Base-by-base conservation (phyloP, 176 grass and related monocot genomes). In the Cymbopogon citratus region DNA sequence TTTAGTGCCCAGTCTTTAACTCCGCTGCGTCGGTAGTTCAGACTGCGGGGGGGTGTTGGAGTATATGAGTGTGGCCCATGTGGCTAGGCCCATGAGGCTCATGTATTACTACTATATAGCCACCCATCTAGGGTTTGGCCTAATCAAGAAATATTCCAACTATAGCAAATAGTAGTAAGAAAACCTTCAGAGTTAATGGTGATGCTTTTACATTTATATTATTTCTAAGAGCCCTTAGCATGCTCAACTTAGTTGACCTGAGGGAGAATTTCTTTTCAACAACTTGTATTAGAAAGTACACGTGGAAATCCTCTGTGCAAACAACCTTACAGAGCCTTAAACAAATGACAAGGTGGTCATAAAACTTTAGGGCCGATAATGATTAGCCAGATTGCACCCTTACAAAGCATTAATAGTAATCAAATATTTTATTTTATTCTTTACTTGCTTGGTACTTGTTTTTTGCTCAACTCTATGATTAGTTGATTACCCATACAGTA, bases 391-490 rank as follows among this genome's bases (percentile, higher is more conserved):
- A 72, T 71, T 72, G 33, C 9, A 6, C 40, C 49, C 16, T 85
- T 81, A 29, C 15, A 26, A 56, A 59, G 48, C 36, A 76, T 69
- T 23, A 59, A 59, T 64, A 74, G 62, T 36, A 78, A 52, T 63
- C 9, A 29, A 52, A 71, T 35, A 24, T 63, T 29, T 69, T 35
- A 27, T 29, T 16, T 60, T 69, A 65, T 62, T 75, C 27, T 61
- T 63, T 33, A 29, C 25, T 33, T 67, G 48, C 27, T 52, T 82
- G 64, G 71, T 66, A 78, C 67, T 65, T 66, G 24, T 73, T 76
- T 12, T 66, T 45, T 60, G 66, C 66, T 82, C 38, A 78, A 73
- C 25, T 45, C 26, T 25, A 78, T 78, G 67, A 89, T 78, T 82
- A 25, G 27, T n/a, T 19, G 21, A 48, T 63, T 28, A 28, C 25